A percentile compares a stretch with the other conserved stretches of the same genome.
phyloP scores from a whole-genome alignment of 2,329 filamentous ascomycete genomes.

The Fusarium poae region DNA sequence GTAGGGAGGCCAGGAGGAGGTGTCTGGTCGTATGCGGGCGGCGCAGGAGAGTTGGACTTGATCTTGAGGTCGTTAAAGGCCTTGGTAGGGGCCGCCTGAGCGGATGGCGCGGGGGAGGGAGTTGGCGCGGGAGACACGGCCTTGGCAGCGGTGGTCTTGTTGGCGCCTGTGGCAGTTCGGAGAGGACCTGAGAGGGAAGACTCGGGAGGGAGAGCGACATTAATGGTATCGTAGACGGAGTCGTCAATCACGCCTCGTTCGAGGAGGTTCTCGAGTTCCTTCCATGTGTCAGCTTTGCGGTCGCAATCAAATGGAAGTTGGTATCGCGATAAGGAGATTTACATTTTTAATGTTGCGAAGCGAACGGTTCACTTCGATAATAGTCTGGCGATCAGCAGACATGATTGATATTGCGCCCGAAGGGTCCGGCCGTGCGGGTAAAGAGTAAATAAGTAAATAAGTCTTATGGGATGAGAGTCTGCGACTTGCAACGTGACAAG shows the following conservation, averaged over 20 bases:
- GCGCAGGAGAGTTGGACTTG: slow-evolving; percentile 55
- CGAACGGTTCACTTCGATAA: slow-evolving; percentile 83
- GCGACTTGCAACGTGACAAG: slow-evolving; percentile 16
- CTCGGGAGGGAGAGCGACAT: slow-evolving; percentile 79
- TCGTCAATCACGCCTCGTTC: slow-evolving; percentile 85
- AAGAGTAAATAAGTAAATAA: neutral
- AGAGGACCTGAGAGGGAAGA: slow-evolving; percentile 67
- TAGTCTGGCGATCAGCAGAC: slow-evolving; percentile 67
- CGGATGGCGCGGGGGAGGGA: slow-evolving; percentile 48
- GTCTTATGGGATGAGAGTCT: neutral
- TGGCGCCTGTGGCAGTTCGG: slow-evolving; percentile 56
- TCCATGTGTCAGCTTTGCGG: slow-evolving; percentile 21
- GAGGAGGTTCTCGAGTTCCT: slow-evolving; percentile 93
- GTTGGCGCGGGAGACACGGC: slow-evolving; percentile 50
- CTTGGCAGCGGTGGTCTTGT: slow-evolving; percentile 47
- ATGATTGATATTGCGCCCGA: slow-evolving; percentile 51
- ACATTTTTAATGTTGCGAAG: slow-evolving; percentile 90
- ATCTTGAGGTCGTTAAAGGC: slow-evolving; percentile 60
- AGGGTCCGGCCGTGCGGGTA: slow-evolving; percentile 16
- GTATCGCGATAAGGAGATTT: slow-evolving; percentile 36
- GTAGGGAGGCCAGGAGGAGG: slow-evolving; percentile 58
- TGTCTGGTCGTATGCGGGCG: slow-evolving; percentile 66
- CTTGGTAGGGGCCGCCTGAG: slow-evolving; percentile 52
- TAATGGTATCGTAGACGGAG: slow-evolving; percentile 79
- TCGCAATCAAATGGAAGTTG: neutral